Base-by-base conservation (phyloP, 768 basidiomycete genomes). In the Macrolepiota albuminosa region DNA sequence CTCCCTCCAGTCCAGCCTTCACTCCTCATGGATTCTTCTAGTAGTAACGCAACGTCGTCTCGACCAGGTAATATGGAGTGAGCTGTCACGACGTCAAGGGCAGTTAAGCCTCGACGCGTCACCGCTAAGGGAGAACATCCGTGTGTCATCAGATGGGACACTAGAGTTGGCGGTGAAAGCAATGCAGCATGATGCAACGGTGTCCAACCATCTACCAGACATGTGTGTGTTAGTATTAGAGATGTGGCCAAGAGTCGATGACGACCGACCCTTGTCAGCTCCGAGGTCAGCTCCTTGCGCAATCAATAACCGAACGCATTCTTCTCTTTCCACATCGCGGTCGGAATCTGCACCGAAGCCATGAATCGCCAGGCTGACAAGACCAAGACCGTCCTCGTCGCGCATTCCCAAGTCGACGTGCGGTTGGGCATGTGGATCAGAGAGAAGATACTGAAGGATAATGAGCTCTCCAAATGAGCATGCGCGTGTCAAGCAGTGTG, bases 151-250 rank as follows among this genome's bases (percentile, higher is more conserved):
- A 99, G 79, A 78, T 93, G 89, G 0, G 95, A 93, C 24, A 98
- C 83, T 24, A 98, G 77, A 2, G 95, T 95, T 3, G 95, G 91
- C 36, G 96, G 94, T 13, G 93, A 86, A 40, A 92, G 77, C 54
- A 98, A 74, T 8, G 91, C 91, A 8, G 96, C 93, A 75, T 96
- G 88, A 68, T 98, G 96, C 13, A 99, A 79, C 3, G 95, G 87
- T 10, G 93, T 94, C 97, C 97, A 98, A 37, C 96, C 95, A 61
- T 84, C 95, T 97, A 66, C 49, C 61, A 50, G 37, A 62, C 60
- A 21, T 40, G 61, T 47, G 10, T 42, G 21, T 31, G 13, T 42
- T 5, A 31, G 10, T 29, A 4, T 45, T 36, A 45, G 61, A 59
- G 64, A 33, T 40, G 58, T 55, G 46, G 40, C 36, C 46, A 40